These are phyloP conservation scores for Hyaloperonospora arabidopsidis DNA, from an alignment of 352 stramenopile genomes.

Conservation along the genomic window DNA sequence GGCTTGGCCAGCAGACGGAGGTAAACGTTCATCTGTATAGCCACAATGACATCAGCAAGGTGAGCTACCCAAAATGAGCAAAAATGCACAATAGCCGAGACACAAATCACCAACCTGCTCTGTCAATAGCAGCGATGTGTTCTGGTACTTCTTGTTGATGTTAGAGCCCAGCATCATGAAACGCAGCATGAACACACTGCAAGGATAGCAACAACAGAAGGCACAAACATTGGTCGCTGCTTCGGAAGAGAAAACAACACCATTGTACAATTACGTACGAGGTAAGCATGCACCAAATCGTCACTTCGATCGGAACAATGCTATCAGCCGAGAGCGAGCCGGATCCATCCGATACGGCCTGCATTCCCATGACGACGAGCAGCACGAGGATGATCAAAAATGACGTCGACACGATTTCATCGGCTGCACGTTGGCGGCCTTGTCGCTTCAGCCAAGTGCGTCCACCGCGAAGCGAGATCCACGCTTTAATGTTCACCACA, in stretches of 20 bases:
- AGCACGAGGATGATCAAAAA: constrained; percentile 85
- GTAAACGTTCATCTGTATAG: constrained; percentile 78
- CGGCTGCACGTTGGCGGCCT: constrained; percentile 71
- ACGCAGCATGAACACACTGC: constrained; percentile 82
- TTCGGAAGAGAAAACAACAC: not conserved
- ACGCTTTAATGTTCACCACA: constrained; percentile 87
- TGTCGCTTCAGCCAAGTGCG: constrained; percentile 86
- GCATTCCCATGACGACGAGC: constrained; percentile 79
- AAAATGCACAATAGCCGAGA: not conserved
- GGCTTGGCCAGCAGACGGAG: constrained; percentile 73
- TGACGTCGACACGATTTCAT: constrained; percentile 84
- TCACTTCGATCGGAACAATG: constrained; percentile 79
- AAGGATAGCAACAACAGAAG: not conserved
- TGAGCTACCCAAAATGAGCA: constrained; percentile 4
- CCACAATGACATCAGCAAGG: constrained; percentile 10
- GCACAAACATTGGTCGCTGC: not conserved
- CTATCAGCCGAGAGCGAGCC: constrained; percentile 45
- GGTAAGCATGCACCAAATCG: constrained; percentile 80
- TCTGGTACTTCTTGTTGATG: constrained; percentile 89
- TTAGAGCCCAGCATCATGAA: constrained; percentile 88
- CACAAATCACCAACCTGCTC: constrained; percentile 54
- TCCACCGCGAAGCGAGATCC: constrained; percentile 80
- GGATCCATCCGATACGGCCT: constrained; percentile 60
- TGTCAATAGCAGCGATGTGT: constrained; percentile 86
- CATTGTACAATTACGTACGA: constrained; percentile 32